phyloP scores from a whole-genome alignment of 2,329 filamentous ascomycete species.

The Exophiala sideris region DNA sequence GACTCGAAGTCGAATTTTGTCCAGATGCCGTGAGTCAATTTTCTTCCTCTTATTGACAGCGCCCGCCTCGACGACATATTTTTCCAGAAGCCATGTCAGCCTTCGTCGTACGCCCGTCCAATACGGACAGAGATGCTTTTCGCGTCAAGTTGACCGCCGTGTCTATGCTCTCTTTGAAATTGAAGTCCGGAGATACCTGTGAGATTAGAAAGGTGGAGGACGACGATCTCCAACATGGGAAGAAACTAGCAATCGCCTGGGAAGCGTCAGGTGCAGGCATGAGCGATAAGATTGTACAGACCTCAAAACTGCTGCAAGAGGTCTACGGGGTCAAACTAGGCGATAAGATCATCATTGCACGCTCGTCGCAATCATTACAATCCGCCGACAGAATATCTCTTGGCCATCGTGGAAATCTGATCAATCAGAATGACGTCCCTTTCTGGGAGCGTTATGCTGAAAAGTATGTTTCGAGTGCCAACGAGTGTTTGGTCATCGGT shows the following conservation, averaged over 20 bases:
- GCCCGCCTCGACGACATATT: neutral
- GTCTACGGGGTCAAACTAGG: constrained; percentile 69
- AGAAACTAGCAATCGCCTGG: constrained; percentile 56
- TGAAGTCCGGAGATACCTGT: constrained; percentile 59
- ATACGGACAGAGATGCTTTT: constrained; percentile 55
- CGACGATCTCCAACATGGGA: neutral
- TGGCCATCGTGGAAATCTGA: constrained; percentile 30
- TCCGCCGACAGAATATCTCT: constrained; percentile 59
- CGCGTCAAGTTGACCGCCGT: constrained; percentile 57
- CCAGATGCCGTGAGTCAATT: too few relatives aligned
- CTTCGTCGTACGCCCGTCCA: constrained; percentile 56
- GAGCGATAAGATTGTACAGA: constrained; percentile 65
- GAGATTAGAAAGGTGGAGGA: constrained; percentile 37
- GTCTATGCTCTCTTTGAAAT: constrained; percentile 53
- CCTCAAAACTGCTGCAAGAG: constrained; percentile 70
- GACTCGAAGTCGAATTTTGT: too few relatives aligned
- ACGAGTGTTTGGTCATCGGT: constrained; percentile 32
- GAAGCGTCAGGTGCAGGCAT: constrained; percentile 56
- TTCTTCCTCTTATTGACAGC: too few relatives aligned
- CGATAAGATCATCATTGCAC: constrained; percentile 63
- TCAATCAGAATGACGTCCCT: constrained; percentile 33
- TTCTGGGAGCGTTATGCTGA: constrained; percentile 51
- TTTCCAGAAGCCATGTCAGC: constrained; percentile 25
- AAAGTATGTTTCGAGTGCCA: constrained; percentile 48
- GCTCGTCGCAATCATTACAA: constrained; percentile 49